Evolutionary conservation across 148 eudicot genomes (phyloP), one percentile per base, ranked within the genome.

Genomic region (Camellia japonica): DNA sequence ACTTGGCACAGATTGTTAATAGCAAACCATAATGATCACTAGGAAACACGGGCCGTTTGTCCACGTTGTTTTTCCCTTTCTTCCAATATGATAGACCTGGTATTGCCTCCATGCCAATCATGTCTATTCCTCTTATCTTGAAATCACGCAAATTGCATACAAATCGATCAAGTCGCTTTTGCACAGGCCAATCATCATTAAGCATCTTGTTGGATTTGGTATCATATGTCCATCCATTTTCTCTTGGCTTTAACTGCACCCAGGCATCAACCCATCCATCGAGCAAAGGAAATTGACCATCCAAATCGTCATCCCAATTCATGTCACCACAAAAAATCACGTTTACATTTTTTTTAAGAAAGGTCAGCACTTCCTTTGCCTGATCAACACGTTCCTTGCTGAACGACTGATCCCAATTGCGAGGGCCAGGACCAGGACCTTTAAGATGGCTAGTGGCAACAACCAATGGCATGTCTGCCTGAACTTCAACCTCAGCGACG

Each of bases 351-450:
- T 79, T 70, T 42, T 86, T 78, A 13, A 96, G 95, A 51, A 77
- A 30, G n/a, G 54, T 82, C 42, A 96, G 18, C 46, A 98, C 90
- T 68, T 93, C 92, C 42, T 88, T 88, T 20, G 95, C 98, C 70
- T 96, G 99, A n/a, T 68, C 75, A 11, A 96, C 98, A 4, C 99
- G 91, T 81, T 96, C 98, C 86, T 93, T 92, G 88, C 95, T 93
- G 89, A 54, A 90, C 94, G 89, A 88, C 63, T 95, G 97, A 80
- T 95, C 90, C 97, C 97, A 92, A 58, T 65, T 96, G 1, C 98
- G 99, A 5, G 98, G 99, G 19, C 84, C 90, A 0, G 95, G 98
- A 80, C 92, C 88, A 6, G 98, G 99, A 74, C 98, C 92, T 87
- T 97, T 95, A 4, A 94, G 93, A 82, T 97, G 99, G 91, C 83